Conservation (phyloP, 2,329 filamentous ascomycete species). For the Sphaerulina populicola region DNA sequence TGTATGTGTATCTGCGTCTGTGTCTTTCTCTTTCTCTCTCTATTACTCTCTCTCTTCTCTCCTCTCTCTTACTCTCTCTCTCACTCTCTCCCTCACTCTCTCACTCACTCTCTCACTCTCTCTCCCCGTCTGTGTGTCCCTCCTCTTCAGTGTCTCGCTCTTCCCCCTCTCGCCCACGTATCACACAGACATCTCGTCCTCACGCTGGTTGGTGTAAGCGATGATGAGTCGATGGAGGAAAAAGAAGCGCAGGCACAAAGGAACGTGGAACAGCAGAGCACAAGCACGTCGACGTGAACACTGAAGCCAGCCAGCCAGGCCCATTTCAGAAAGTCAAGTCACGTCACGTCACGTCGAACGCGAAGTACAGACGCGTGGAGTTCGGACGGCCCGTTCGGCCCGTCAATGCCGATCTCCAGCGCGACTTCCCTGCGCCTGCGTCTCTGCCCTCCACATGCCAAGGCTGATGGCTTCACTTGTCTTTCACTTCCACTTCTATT, state of each 20-base stretch:
- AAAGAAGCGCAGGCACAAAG: background rate
- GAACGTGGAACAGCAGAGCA: background rate
- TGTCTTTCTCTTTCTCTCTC: no score
- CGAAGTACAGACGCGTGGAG: background rate
- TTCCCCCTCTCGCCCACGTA: no score
- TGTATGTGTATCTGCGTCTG: no score
- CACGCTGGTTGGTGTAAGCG: no score
- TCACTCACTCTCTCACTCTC: no score
- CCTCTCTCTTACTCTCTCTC: no score
- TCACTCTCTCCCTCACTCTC: background rate
- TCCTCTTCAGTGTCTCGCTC: no score
- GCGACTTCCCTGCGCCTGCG: background rate
- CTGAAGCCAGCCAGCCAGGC: background rate
- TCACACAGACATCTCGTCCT: no score
- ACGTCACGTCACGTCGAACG: background rate
- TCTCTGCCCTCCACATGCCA: background rate
- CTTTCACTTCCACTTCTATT: background rate
- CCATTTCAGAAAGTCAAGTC: background rate
- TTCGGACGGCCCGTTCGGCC: no score
- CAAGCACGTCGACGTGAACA: background rate
- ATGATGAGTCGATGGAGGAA: no score
- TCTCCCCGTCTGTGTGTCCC: no score
- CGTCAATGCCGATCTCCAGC: background rate
- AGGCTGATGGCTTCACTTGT: background rate
- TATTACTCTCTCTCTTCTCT: no score